Evolutionary conservation across 192 early-diverging fungal species (phyloP).

Genomic region (Coemansia sp.): DNA sequence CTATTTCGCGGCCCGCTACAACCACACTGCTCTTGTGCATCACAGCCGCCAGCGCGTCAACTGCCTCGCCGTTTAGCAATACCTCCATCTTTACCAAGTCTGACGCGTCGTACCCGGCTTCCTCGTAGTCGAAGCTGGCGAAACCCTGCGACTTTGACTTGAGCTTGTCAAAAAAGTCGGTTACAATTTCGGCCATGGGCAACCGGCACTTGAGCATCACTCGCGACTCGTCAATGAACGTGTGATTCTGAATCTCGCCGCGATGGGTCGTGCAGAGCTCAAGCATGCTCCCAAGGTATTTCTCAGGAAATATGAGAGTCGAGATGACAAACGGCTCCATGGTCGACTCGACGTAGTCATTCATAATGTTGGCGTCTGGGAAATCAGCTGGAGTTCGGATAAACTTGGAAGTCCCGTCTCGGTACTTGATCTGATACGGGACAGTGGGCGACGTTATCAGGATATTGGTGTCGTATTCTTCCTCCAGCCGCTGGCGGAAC

Average conservation of each 20-base stretch:
- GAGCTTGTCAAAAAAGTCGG: conserved; percentile 93
- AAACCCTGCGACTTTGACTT: conserved; percentile 91
- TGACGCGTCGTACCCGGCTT: conserved; percentile 79
- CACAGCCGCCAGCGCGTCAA: conserved; percentile 92
- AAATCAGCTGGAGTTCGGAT: conserved; percentile 92
- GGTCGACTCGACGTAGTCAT: conserved; percentile 64
- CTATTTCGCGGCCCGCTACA: conserved; percentile 78
- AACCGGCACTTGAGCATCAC: conserved; percentile 86
- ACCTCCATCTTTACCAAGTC: conserved; percentile 95
- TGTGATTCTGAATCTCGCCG: conserved; percentile 86
- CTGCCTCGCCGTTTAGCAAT: conserved; percentile 85
- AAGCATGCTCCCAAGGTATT: conserved; percentile 75
- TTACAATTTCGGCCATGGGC: conserved; percentile 93
- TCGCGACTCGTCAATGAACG: conserved; percentile 82
- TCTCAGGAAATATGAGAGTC: conserved; percentile 88
- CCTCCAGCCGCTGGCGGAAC: conserved; percentile 89
- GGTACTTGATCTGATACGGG: conserved; percentile 69
- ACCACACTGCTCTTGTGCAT: conserved; percentile 75
- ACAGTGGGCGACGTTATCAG: conserved; percentile 94
- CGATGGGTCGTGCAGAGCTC: conserved; percentile 72
- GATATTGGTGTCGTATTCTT: conserved; percentile 90
- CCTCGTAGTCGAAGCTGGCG: conserved; percentile 92
- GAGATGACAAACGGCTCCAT: conserved; percentile 93
- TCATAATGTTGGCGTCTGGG: conserved; percentile 73
- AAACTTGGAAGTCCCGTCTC: conserved; percentile 39